Conservation (phyloP, 352 stramenopile genomes). For the Globisporangium acanthophoron region DNA sequence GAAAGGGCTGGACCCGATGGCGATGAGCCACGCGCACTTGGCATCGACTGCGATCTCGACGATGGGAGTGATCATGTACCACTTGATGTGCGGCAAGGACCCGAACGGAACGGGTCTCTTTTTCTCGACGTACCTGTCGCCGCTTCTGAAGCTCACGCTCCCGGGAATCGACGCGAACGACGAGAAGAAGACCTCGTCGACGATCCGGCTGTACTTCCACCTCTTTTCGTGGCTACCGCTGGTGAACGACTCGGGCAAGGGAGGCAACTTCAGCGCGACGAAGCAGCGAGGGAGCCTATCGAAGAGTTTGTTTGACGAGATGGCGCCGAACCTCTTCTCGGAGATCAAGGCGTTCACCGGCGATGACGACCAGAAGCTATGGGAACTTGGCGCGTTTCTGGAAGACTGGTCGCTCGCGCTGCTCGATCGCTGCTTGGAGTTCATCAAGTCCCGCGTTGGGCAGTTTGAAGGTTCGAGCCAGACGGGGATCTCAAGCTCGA, state of each 20-base stretch:
- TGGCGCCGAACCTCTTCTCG: slow-evolving; percentile 40
- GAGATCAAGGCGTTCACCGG: slow-evolving; percentile 20
- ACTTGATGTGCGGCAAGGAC: slow-evolving; percentile 59
- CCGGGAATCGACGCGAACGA: slow-evolving; percentile 75
- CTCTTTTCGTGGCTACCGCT: slow-evolving; percentile 65
- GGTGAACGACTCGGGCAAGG: slow-evolving; percentile 57
- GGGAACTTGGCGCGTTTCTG: slow-evolving; percentile 48
- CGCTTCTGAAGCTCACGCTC: slow-evolving; percentile 54
- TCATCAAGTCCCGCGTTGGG: slow-evolving; percentile 51
- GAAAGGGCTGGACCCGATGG: slow-evolving; percentile 56
- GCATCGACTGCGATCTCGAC: slow-evolving; percentile 65
- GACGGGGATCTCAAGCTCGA: slow-evolving; percentile 10
- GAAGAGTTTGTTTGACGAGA: slow-evolving; percentile 30
- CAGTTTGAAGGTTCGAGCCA: slow-evolving; percentile 22
- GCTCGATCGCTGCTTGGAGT: slow-evolving; percentile 58
- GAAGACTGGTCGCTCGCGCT: slow-evolving; percentile 65
- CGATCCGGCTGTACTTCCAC: slow-evolving; percentile 61
- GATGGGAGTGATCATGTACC: slow-evolving; percentile 51
- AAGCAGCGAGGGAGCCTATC: slow-evolving; percentile 30
- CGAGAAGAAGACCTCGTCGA: slow-evolving; percentile 66
- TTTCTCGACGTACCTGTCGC: slow-evolving; percentile 51
- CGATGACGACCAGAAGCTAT: slow-evolving; percentile 45
- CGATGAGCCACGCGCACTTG: slow-evolving; percentile 69
- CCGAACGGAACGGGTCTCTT: slow-evolving; percentile 35
- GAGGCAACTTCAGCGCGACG: slow-evolving; percentile 22